Conservation (phyloP, 768 basidiomycete genomes). For the Hygrocybe coccinea region DNA sequence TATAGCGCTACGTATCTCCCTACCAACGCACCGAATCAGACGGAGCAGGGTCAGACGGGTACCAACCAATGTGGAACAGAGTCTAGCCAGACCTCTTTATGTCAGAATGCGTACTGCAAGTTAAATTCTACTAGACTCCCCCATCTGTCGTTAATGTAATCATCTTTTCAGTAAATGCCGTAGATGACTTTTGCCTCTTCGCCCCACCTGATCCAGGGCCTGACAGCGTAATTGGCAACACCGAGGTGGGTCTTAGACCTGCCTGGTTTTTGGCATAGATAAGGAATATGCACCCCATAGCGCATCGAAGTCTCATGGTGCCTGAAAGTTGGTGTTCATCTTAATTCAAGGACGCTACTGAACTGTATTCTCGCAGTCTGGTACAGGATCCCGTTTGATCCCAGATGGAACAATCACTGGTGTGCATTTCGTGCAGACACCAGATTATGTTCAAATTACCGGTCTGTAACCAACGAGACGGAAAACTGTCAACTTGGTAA, state of each 20-base stretch:
- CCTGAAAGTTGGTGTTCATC: slow-evolving; percentile 27
- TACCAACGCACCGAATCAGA: slow-evolving; percentile 41
- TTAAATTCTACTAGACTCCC: slow-evolving; percentile 1
- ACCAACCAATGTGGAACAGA: slow-evolving; percentile 62
- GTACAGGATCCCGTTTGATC: slow-evolving; percentile 61
- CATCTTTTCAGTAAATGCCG: slow-evolving; percentile 46
- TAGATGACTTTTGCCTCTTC: slow-evolving; percentile 48
- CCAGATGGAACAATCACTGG: slow-evolving; percentile 67
- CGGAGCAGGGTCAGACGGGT: slow-evolving; percentile 56
- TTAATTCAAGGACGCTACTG: slow-evolving; percentile 3
- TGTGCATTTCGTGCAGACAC: slow-evolving; percentile 65
- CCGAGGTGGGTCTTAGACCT: slow-evolving; percentile 43
- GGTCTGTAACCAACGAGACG: slow-evolving; percentile 34
- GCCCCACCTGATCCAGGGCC: slow-evolving; percentile 46
- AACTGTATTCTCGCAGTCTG: slow-evolving; percentile 36
- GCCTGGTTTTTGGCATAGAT: neutral
- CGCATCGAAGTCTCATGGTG: slow-evolving; percentile 44
- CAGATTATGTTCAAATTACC: slow-evolving; percentile 70
- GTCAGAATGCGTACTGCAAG: slow-evolving; percentile 63
- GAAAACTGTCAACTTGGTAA: neutral
- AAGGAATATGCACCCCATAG: slow-evolving; percentile 6
- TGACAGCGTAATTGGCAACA: slow-evolving; percentile 52
- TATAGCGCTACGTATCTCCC: slow-evolving; percentile 49
- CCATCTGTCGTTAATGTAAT: neutral
- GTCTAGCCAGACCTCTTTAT: slow-evolving; percentile 51